phyloP scores from a whole-genome alignment of 495 filamentous ascomycete species.

The Diplogelasinospora grovesii region DNA sequence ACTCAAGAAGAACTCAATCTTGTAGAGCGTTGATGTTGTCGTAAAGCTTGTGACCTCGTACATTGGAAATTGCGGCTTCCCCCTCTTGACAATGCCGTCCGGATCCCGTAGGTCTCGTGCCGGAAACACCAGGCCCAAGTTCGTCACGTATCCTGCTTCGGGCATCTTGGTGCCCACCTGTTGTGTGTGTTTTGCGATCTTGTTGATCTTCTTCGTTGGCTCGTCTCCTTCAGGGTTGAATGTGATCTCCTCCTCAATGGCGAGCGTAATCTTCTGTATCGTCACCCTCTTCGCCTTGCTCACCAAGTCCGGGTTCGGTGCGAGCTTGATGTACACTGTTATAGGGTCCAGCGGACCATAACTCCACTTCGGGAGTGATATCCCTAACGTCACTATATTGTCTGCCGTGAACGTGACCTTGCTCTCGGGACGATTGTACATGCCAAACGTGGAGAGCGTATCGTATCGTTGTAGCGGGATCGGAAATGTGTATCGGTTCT shows the following conservation, averaged over 20 bases:
- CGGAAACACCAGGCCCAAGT: conserved; percentile 85
- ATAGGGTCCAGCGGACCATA: conserved; percentile 95
- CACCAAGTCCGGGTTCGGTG: conserved; percentile 87
- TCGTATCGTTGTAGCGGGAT: conserved; percentile 90
- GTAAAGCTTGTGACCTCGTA: conserved; percentile 88
- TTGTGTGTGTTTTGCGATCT: conserved; percentile 77
- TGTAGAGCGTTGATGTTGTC: conserved; percentile 89
- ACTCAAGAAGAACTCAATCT: conserved; percentile 93
- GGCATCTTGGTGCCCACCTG: conserved; percentile 74
- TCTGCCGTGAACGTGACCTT: conserved; percentile 79
- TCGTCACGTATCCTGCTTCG: conserved; percentile 82
- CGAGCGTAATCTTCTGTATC: conserved; percentile 87
- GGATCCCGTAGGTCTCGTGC: conserved; percentile 81
- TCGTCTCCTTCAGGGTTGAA: conserved; percentile 99
- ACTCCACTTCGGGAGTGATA: conserved; percentile 89
- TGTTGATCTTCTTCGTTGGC: conserved; percentile 83
- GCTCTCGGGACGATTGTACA: conserved; percentile 95
- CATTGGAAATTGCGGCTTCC: conserved; percentile 80
- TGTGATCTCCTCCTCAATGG: conserved; percentile 93
- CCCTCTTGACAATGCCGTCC: conserved; percentile 81
- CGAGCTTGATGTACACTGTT: conserved; percentile 86
- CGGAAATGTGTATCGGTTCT: conserved; percentile 86
- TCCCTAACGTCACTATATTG: conserved; percentile 84
- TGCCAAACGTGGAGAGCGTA: conserved; percentile 95
- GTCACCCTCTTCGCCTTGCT: conserved; percentile 85